A percentile compares a stretch with the other conserved stretches of the same genome.
These are phyloP conservation scores for Xylaria sp. DNA, from an alignment of 2,329 filamentous ascomycete genomes.

Conservation along the genomic window DNA sequence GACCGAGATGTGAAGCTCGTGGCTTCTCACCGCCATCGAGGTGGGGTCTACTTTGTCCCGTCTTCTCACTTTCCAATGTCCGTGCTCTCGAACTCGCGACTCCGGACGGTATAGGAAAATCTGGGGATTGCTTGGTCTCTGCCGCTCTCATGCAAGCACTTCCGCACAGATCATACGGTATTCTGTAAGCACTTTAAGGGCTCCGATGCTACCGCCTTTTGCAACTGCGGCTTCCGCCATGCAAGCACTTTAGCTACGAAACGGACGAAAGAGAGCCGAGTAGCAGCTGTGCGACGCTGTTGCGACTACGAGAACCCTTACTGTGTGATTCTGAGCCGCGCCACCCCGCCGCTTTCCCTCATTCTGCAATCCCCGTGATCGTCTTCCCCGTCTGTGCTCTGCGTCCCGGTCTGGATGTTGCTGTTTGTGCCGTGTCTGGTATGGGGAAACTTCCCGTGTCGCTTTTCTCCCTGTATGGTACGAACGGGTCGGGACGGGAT, in stretches of 20 bases:
- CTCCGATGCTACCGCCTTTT: constrained; percentile 1
- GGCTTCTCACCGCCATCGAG: constrained; percentile 23
- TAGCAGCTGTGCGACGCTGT: constrained; percentile 3
- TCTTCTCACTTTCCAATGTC: constrained; percentile 1
- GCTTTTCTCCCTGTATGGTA: not conserved
- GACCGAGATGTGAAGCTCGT: not conserved
- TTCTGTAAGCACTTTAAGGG: constrained; percentile 16
- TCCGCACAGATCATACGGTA: constrained; percentile 16
- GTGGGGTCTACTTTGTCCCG: constrained; percentile 3
- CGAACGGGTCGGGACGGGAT: not conserved
- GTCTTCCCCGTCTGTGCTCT: constrained; percentile 32
- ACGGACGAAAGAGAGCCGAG: not conserved
- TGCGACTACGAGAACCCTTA: not conserved
- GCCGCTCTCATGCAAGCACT: constrained; percentile 28
- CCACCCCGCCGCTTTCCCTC: constrained; percentile 1
- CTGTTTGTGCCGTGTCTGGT: constrained; percentile 16
- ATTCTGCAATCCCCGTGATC: constrained; percentile 26
- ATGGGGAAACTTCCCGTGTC: constrained; percentile 23
- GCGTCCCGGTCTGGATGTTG: constrained; percentile 13
- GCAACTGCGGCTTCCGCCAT: constrained; percentile 7
- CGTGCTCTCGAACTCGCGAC: constrained; percentile 15
- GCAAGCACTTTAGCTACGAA: constrained; percentile 30
- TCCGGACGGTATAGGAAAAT: constrained; percentile 15
- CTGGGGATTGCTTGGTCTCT: constrained; percentile 17
- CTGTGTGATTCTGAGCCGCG: constrained; percentile 20